A percentile compares a stretch with the other conserved stretches of the same genome.
phyloP scores from a whole-genome alignment of 1,284 basidiomycete species.

The Moniliophthora roreri region DNA sequence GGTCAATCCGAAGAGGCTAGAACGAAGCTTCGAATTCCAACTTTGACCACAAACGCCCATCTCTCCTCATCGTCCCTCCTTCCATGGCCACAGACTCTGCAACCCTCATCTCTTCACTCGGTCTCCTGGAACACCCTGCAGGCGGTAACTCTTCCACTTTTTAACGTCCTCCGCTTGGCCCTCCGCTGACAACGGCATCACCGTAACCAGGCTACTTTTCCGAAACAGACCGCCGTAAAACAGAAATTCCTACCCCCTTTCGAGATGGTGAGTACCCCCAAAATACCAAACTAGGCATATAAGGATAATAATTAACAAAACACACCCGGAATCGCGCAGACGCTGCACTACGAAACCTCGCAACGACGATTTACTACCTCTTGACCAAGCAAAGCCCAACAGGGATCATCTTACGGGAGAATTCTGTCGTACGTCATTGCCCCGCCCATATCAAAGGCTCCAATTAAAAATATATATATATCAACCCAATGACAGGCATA shows the following conservation, averaged over 20 bases:
- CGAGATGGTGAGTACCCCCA: constrained; percentile 26
- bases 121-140: background rate
- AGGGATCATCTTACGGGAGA: constrained; percentile 48
- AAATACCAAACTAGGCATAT: background rate
- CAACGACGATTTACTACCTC: constrained; percentile 49
- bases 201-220: constrained; percentile 34
- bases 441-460: background rate
- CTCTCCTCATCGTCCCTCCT: too few species aligned
- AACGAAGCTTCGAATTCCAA: too few species aligned
- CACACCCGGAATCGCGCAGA: constrained; percentile 17
- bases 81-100: too few species aligned
- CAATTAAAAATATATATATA: background rate
- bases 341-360: constrained; percentile 29
- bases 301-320: background rate
- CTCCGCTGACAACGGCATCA: background rate
- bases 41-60: background rate
- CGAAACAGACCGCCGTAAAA: constrained; percentile 36
- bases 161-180: background rate
- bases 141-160: background rate
- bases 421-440: constrained; percentile 34
- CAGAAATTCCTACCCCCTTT: constrained; percentile 37
- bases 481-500: constrained; percentile 39
- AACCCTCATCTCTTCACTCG: background rate
- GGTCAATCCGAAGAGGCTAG: too few species aligned
- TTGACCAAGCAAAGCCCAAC: constrained; percentile 36